Evolutionary conservation across 2,329 filamentous ascomycete species (phyloP).

Genomic region (Penicillium concentricum): DNA sequence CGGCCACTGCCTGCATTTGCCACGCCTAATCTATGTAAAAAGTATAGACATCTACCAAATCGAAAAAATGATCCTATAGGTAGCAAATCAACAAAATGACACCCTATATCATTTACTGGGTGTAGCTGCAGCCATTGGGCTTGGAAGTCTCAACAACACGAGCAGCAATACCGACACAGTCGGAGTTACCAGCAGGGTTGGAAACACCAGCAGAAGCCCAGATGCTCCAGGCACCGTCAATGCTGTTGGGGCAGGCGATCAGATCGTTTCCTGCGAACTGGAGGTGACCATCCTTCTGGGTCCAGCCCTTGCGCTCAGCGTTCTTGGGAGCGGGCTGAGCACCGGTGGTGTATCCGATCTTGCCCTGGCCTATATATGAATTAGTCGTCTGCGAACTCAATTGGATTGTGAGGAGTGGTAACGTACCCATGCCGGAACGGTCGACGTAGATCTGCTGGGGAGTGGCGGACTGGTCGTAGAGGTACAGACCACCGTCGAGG

Average conservation of each 20-base stretch:
- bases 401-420: neutral
- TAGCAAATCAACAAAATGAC: neutral
- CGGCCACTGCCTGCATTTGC: neutral
- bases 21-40: neutral
- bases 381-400: neutral
- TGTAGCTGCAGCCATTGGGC: conserved; percentile 29
- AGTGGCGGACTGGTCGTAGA: conserved; percentile 48
- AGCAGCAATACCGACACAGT: conserved; percentile 36
- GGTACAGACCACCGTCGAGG: conserved; percentile 47
- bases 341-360: conserved; percentile 54
- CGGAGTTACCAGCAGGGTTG: conserved; percentile 32
- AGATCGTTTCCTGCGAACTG: conserved; percentile 48
- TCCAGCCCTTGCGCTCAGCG: conserved; percentile 51
- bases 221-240: conserved; percentile 45
- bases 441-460: conserved; percentile 56
- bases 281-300: conserved; percentile 47
- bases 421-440: conserved; percentile 58
- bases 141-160: conserved; percentile 23
- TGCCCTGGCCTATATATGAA: conserved; percentile 49
- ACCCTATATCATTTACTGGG: conserved; percentile 16
- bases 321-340: conserved; percentile 41
- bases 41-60: neutral
- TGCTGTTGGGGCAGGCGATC: conserved; percentile 54
- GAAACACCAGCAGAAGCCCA: conserved; percentile 29
- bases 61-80: neutral